phyloP scores from a whole-genome alignment of 2,329 filamentous ascomycete genomes.

The Cladosporium halotolerans region DNA sequence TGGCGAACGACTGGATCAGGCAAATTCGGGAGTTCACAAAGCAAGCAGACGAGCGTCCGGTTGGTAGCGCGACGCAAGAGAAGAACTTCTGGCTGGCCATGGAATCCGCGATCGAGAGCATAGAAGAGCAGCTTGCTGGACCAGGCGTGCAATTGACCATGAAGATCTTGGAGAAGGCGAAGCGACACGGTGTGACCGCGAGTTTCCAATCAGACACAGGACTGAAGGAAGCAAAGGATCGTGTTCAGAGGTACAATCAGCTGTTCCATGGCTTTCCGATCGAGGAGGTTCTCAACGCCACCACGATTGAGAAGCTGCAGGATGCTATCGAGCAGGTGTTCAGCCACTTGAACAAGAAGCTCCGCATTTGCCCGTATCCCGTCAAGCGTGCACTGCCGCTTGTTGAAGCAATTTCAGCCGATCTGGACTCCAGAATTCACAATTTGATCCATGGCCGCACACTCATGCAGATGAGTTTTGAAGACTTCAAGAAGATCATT shows the following conservation, averaged over 20 bases:
- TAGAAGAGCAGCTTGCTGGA: slow-evolving; percentile 80
- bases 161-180: slow-evolving; percentile 92
- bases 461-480: slow-evolving; percentile 86
- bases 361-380: slow-evolving; percentile 92
- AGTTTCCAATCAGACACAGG: slow-evolving; percentile 96
- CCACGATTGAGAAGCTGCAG: slow-evolving; percentile 78
- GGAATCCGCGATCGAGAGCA: slow-evolving; percentile 86
- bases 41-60: slow-evolving; percentile 75
- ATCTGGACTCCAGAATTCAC: slow-evolving; percentile 82
- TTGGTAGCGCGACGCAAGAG: slow-evolving; percentile 83
- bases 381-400: slow-evolving; percentile 84
- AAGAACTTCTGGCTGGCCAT: slow-evolving; percentile 99
- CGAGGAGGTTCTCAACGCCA: slow-evolving; percentile 88
- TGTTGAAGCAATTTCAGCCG: slow-evolving; percentile 94
- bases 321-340: slow-evolving; percentile 89
- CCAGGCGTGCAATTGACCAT: slow-evolving; percentile 87
- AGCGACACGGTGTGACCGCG: slow-evolving; percentile 94
- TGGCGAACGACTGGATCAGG: slow-evolving; percentile 97
- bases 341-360: slow-evolving; percentile 91
- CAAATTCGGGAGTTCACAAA: slow-evolving; percentile 96
- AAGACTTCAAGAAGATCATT: slow-evolving; percentile 83
- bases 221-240: slow-evolving; percentile 89
- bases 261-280: slow-evolving; percentile 97
- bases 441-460: slow-evolving; percentile 77
- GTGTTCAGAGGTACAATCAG: slow-evolving; percentile 97